A percentile compares a stretch with the other conserved stretches of the same genome.
These are phyloP conservation scores for Lablab purpureus DNA, from an alignment of 306 rosid genomes.

Conservation along the genomic window DNA sequence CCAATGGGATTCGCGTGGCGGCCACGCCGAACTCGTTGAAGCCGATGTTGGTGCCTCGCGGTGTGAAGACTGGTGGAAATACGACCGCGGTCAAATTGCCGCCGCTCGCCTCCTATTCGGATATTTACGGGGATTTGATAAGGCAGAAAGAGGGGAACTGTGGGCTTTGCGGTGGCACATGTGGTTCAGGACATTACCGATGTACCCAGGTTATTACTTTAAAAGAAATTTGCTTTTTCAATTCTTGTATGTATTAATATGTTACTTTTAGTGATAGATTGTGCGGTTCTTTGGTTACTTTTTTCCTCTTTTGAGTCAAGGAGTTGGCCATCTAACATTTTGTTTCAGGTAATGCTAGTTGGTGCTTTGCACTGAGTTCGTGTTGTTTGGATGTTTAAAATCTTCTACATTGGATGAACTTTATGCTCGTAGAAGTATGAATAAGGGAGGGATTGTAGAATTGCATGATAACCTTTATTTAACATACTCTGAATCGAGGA, in stretches of 20 bases:
- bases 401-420: background rate
- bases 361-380: background rate
- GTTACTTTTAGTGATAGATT: background rate
- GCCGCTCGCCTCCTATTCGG: slow-evolving; percentile 71
- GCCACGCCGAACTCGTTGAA: slow-evolving; percentile 79
- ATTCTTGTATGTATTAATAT: background rate
- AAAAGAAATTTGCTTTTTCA: background rate
- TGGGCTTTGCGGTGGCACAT: slow-evolving; percentile 65
- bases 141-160: slow-evolving; percentile 60
- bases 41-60: slow-evolving; percentile 57
- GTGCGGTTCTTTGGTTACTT: background rate
- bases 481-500: background rate
- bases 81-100: slow-evolving; percentile 57
- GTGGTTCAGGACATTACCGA: slow-evolving; percentile 67
- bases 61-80: slow-evolving; percentile 35
- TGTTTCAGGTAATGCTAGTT: no score
- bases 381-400: background rate
- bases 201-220: slow-evolving; percentile 60
- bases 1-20: slow-evolving; percentile 83
- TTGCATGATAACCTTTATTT: background rate
- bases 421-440: background rate
- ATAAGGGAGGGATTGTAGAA: no score
- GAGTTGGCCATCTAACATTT: no score
- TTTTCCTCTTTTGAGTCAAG: background rate
- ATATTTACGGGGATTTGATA: slow-evolving; percentile 66